These are phyloP conservation scores for Paramyrothecium sp. DNA, from an alignment of 2,329 filamentous ascomycete species.

Conservation along the genomic window DNA sequence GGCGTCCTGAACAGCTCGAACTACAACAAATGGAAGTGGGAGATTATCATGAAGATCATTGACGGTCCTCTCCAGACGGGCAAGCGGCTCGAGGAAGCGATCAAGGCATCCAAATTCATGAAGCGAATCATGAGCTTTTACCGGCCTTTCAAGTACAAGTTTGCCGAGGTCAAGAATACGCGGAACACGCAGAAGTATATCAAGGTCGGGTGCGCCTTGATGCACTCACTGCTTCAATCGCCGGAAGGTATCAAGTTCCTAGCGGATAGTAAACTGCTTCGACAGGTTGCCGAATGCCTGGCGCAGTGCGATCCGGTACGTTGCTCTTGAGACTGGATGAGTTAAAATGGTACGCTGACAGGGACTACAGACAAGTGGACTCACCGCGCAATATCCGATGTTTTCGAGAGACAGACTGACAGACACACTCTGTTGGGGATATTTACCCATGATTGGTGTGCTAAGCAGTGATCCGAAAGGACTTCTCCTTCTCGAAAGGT, in stretches of 20 bases:
- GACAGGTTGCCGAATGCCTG: constrained; percentile 92
- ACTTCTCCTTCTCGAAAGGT: constrained; percentile 85
- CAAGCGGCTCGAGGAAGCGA: constrained; percentile 89
- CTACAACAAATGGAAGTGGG: constrained; percentile 97
- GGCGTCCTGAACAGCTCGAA: constrained; percentile 87
- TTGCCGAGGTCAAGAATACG: constrained; percentile 85
- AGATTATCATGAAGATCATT: constrained; percentile 83
- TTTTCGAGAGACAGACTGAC: constrained; percentile 83
- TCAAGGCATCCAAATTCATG: constrained; percentile 93
- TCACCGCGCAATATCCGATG: constrained; percentile 81
- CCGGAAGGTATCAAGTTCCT: constrained; percentile 82
- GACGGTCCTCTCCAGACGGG: constrained; percentile 89
- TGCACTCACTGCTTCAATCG: constrained; percentile 83
- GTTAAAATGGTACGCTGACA: constrained; percentile 10
- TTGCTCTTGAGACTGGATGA: constrained; percentile 3
- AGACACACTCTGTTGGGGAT: constrained; percentile 87
- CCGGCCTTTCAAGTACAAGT: constrained; percentile 93
- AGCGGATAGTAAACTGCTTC: constrained; percentile 85
- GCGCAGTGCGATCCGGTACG: constrained; percentile 88
- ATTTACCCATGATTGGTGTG: constrained; percentile 89
- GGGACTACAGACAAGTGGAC: constrained; percentile 56
- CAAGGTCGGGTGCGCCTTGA: constrained; percentile 81
- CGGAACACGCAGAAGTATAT: constrained; percentile 94
- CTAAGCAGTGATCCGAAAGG: constrained; percentile 81
- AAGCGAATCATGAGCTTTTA: constrained; percentile 95